Percentiles rank a stretch among this genome's conserved stretches.
phyloP scores from a whole-genome alignment of 2,329 filamentous ascomycete species.

The Blastomyces parvus region DNA sequence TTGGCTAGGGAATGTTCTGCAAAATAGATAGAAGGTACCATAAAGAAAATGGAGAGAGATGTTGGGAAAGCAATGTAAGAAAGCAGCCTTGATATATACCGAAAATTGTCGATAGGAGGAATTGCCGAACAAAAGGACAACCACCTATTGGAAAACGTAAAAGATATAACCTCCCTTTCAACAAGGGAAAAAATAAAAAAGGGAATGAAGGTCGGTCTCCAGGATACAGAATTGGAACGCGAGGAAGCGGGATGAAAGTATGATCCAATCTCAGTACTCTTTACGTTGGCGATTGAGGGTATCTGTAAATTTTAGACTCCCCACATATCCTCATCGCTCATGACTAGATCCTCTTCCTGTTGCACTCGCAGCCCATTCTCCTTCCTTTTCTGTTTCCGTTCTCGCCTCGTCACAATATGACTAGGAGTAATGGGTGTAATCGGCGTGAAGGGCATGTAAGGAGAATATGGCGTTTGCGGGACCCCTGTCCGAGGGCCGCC shows the following conservation, averaged over 20 bases:
- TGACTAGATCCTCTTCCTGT: conserved; percentile 40
- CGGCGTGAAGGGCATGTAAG: conserved; percentile 44
- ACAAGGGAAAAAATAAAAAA: background rate
- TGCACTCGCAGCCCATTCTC: conserved; percentile 37
- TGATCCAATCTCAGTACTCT: background rate
- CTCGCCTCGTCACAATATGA: conserved; percentile 36
- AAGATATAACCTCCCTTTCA: too few relatives aligned
- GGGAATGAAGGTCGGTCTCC: too few relatives aligned
- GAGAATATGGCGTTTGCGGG: conserved; percentile 40
- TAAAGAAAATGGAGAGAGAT: background rate
- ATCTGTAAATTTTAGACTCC: conserved; percentile 20
- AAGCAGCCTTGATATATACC: background rate
- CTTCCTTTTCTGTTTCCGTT: conserved; percentile 34
- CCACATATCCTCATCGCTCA: conserved; percentile 40
- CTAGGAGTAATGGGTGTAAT: conserved; percentile 42
- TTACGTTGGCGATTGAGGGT: background rate
- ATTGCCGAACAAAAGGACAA: background rate
- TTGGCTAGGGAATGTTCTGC: background rate
- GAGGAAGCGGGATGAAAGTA: background rate
- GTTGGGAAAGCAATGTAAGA: background rate
- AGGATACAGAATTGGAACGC: background rate
- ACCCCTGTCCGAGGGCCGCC: conserved; percentile 39
- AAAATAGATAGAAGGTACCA: background rate
- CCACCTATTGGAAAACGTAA: background rate
- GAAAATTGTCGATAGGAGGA: background rate